A percentile compares a stretch with the other conserved stretches of the same genome.
phyloP scores from a whole-genome alignment of 2,329 filamentous ascomycete genomes.

The Aspergillus pseudonomiae region DNA sequence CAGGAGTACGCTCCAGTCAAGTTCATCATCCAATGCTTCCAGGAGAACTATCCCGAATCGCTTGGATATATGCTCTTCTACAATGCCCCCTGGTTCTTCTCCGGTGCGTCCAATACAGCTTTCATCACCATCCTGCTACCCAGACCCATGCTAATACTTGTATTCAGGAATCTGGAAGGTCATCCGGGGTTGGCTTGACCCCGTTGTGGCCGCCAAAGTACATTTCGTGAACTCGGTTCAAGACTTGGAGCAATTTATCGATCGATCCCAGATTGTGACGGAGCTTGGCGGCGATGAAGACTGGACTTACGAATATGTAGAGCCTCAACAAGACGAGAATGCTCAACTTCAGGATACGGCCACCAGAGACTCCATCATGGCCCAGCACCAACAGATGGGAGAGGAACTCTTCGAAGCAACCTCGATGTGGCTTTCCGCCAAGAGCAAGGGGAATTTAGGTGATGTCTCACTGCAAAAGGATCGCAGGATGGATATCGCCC shows the following conservation, averaged over 20 bases:
- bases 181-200: conserved; percentile 91
- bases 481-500: not conserved
- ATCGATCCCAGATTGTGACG: conserved; percentile 68
- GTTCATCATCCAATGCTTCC: conserved; percentile 98
- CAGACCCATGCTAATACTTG: not conserved
- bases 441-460: not conserved
- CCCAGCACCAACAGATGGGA: conserved; percentile 64
- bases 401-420: conserved; percentile 74
- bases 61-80: conserved; percentile 86
- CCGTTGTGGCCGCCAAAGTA: conserved; percentile 89
- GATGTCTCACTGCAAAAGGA: not conserved
- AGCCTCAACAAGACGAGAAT: conserved; percentile 77
- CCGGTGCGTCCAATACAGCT: conserved; percentile 55
- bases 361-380: conserved; percentile 64
- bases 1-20: conserved; percentile 91
- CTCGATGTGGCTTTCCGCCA: conserved; percentile 67
- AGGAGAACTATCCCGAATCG: conserved; percentile 94
- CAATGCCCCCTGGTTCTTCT: conserved; percentile 94
- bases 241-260: conserved; percentile 76
- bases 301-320: conserved; percentile 79
- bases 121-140: conserved; percentile 21
- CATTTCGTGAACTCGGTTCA: conserved; percentile 81
- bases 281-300: conserved; percentile 83
- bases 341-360: conserved; percentile 66
- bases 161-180: conserved; percentile 83